phyloP scores from a whole-genome alignment of 2,329 filamentous ascomycete species.

The Neoscytalidium dimidiatum region DNA sequence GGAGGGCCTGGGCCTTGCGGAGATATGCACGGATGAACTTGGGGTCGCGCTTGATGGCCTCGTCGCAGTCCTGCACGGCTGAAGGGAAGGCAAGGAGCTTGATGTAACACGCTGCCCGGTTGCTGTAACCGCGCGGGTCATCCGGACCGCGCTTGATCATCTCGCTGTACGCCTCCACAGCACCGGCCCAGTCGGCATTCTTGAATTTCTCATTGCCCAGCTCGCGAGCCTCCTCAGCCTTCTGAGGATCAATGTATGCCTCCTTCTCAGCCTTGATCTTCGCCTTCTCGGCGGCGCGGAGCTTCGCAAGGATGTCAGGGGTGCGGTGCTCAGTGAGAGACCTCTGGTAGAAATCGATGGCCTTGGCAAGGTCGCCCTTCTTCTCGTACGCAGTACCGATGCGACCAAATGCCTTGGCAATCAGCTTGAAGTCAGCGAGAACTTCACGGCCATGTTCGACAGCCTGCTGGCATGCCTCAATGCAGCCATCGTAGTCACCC shows the following conservation, averaged over 20 bases:
- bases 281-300: constrained; percentile 84
- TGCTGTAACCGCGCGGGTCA: constrained; percentile 92
- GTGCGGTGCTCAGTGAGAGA: constrained; percentile 96
- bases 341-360: constrained; percentile 87
- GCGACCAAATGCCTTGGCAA: constrained; percentile 94
- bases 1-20: constrained; percentile 91
- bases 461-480: constrained; percentile 84
- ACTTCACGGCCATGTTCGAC: constrained; percentile 86
- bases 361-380: constrained; percentile 73
- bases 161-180: constrained; percentile 90
- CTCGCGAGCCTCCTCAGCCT: constrained; percentile 94
- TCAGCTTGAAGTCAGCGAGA: constrained; percentile 95
- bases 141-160: constrained; percentile 96
- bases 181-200: constrained; percentile 90
- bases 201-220: constrained; percentile 97
- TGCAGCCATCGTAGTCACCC: constrained; percentile 84
- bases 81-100: constrained; percentile 96
- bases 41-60: constrained; percentile 85
- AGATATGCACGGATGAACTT: constrained; percentile 96
- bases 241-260: constrained; percentile 84
- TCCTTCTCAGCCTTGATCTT: constrained; percentile 75
- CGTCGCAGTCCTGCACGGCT: constrained; percentile 88
- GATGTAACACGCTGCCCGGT: constrained; percentile 94
- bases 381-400: constrained; percentile 96
- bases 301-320: constrained; percentile 88